phyloP scores from a whole-genome alignment of 2,329 filamentous ascomycete species.

The Pezicula radicicola region DNA sequence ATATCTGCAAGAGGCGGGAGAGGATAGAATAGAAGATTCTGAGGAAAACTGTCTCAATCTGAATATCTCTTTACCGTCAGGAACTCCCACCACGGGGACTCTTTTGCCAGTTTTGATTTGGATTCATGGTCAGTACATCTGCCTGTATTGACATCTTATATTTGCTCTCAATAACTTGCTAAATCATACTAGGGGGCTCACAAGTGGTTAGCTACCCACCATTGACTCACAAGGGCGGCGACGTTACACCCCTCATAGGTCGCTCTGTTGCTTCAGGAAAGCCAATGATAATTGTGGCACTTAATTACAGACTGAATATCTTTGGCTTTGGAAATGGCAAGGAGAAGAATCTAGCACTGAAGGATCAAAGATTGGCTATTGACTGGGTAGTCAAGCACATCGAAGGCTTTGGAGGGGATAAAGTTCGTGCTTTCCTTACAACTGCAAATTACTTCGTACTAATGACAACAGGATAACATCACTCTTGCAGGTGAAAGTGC shows the following conservation, averaged over 20 bases:
- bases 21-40: neutral
- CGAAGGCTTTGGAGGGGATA: constrained; percentile 26
- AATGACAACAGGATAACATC: constrained; percentile 30
- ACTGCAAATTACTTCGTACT: neutral
- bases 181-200: neutral
- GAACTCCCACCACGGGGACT: neutral
- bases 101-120: constrained; percentile 5
- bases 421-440: constrained; percentile 7
- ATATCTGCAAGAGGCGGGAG: neutral
- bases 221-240: neutral
- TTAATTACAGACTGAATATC: constrained; percentile 41
- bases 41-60: constrained; percentile 5
- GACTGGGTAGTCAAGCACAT: constrained; percentile 27
- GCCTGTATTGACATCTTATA: neutral
- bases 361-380: constrained; percentile 32
- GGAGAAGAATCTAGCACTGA: constrained; percentile 34
- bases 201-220: constrained; percentile 5
- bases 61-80: constrained; percentile 2
- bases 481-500: constrained; percentile 44
- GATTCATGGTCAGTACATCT: constrained; percentile 3
- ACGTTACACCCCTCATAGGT: constrained; percentile 16
- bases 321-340: constrained; percentile 42
- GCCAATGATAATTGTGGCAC: constrained; percentile 37
- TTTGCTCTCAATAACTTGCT: neutral
- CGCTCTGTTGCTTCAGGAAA: constrained; percentile 31